These are phyloP conservation scores for Barbatosphaeria neglecta DNA, from an alignment of 495 filamentous ascomycete species.

Conservation along the genomic window DNA sequence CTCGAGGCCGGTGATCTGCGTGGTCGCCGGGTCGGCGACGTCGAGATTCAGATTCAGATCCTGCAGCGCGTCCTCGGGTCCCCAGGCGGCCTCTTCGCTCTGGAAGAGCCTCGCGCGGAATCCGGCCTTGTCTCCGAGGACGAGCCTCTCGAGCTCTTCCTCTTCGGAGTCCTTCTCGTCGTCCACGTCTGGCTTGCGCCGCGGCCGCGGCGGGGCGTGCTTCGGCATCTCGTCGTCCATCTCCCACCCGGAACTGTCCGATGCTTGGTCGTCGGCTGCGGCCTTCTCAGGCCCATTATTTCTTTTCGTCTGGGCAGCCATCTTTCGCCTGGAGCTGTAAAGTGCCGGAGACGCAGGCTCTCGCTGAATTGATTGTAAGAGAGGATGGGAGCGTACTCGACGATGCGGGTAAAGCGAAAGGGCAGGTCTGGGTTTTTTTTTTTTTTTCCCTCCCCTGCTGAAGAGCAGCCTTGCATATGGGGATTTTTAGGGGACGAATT, in stretches of 20 bases:
- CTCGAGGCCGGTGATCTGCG: slow-evolving; percentile 30
- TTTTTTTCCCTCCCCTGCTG: too few species aligned
- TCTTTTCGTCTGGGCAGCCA: neutral
- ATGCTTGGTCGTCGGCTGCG: neutral
- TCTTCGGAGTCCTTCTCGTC: slow-evolving; percentile 69
- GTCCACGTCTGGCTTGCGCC: too few species aligned
- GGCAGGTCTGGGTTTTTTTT: too few species aligned
- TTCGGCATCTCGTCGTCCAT: slow-evolving; percentile 15
- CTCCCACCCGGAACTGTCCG: slow-evolving; percentile 3
- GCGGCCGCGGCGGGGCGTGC: slow-evolving; percentile 8
- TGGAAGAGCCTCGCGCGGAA: slow-evolving; percentile 61
- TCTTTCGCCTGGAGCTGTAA: neutral
- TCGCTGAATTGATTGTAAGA: neutral
- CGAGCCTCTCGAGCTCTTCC: slow-evolving; percentile 68
- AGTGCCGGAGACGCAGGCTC: neutral
- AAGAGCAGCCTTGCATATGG: too few species aligned
- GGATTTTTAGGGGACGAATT: too few species aligned
- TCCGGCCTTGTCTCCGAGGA: slow-evolving; percentile 74
- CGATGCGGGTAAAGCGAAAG: too few species aligned
- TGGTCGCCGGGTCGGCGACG: slow-evolving; percentile 15
- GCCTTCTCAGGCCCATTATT: too few species aligned
- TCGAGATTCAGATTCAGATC: slow-evolving; percentile 18
- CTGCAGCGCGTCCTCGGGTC: slow-evolving; percentile 18
- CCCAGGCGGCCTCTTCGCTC: slow-evolving; percentile 15
- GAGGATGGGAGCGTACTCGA: too few species aligned